Conservation (phyloP, 139 green algal genomes). For the Micractinium sp. region DNA sequence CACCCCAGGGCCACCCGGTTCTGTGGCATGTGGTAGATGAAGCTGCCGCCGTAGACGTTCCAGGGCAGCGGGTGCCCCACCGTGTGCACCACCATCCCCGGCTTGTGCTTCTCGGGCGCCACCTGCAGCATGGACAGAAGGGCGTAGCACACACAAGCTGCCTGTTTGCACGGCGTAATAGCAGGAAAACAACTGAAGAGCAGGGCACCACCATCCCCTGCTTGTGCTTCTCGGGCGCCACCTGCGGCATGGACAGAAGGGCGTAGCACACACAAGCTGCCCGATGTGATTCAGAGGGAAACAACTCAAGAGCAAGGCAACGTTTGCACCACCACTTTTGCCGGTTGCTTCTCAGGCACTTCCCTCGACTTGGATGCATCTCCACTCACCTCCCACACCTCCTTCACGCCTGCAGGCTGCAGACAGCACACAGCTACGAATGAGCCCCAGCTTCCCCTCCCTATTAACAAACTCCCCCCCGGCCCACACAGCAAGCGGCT, state of each 20-base stretch:
- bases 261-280: too few species aligned
- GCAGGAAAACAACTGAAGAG: neutral
- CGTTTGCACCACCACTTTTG: neutral
- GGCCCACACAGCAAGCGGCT: neutral
- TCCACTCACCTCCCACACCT: too few species aligned
- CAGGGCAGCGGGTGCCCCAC: conserved; percentile 83
- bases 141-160: neutral
- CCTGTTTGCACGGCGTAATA: neutral
- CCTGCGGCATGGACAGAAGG: neutral
- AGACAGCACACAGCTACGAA: too few species aligned
- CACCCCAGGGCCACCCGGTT: conserved; percentile 80
- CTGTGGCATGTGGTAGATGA: conserved; percentile 94
- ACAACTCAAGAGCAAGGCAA: too few species aligned
- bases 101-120: conserved; percentile 63
- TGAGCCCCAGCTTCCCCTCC: too few species aligned
- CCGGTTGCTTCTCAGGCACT: too few species aligned
- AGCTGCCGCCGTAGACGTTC: conserved; percentile 86
- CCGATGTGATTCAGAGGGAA: too few species aligned
- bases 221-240: neutral
- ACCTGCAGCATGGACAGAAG: conserved; percentile 44
- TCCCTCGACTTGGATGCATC: neutral
- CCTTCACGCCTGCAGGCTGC: too few species aligned
- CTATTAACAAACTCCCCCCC: too few species aligned
- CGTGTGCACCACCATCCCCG: conserved; percentile 84
- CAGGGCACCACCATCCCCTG: too few species aligned